Evolutionary conservation across 2,329 filamentous ascomycete genomes (phyloP).

Genomic region (Phialocephala sp.): DNA sequence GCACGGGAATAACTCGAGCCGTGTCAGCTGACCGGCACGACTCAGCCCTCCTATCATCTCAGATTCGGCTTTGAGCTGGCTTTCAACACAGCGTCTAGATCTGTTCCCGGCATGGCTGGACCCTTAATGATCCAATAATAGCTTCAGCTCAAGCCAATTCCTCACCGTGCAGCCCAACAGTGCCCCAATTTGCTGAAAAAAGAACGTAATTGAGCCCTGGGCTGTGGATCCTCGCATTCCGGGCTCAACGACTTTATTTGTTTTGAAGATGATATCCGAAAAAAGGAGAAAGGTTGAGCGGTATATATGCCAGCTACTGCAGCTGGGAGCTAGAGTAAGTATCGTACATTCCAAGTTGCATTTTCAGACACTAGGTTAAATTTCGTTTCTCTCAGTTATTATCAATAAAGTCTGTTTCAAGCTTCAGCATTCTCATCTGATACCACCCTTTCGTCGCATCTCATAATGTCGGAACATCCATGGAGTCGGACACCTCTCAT

Average conservation of each 20-base stretch:
- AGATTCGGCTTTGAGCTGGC: neutral
- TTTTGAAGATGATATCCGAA: neutral
- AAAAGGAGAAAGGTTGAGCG: neutral
- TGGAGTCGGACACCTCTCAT: conserved; percentile 39
- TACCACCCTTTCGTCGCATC: neutral
- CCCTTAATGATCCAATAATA: neutral
- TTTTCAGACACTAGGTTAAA: neutral
- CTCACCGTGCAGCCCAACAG: neutral
- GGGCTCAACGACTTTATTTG: neutral
- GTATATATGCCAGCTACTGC: neutral
- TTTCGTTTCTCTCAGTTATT: neutral
- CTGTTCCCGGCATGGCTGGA: neutral
- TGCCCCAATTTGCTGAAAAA: neutral
- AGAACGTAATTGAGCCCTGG: neutral
- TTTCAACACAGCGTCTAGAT: neutral
- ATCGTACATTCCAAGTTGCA: neutral
- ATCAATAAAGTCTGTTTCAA: neutral
- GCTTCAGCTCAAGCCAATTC: neutral
- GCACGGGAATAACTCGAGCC: too few species aligned
- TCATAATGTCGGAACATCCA: conserved; percentile 28
- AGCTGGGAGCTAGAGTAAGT: neutral
- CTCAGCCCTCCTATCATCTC: neutral
- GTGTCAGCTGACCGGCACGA: neutral
- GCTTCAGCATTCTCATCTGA: neutral
- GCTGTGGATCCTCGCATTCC: neutral